Evolutionary conservation across 345 rosid genomes (phyloP), one percentile per base, ranked within the genome.

Genomic region (Eucalyptus sp.): DNA sequence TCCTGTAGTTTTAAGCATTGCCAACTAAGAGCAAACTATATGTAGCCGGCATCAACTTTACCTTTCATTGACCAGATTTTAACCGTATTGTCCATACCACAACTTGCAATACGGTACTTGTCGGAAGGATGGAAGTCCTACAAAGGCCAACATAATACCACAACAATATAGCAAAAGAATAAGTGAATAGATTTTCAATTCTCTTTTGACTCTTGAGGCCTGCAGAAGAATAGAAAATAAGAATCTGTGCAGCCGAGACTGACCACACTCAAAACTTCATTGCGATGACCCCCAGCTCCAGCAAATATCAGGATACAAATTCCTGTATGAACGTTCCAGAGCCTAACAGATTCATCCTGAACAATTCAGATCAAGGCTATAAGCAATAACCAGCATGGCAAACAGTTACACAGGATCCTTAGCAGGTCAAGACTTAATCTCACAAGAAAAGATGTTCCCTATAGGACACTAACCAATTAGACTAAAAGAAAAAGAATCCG

Each of bases 21-120:
- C 84, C 84, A 76, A 41, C 48, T 0, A 76, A 13, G 48, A 76
- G 48, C 29, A 76, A 22, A 76, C 48, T 76, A 11, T 41, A 76
- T 25, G 13, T 41, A 76, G 51, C 86, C 43, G 12, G 33, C 44
- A 51, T 22, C 29, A 50, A 43, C 90, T 90, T 52, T 87, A 97
- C 99, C 99, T 96, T 95, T 96, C 99, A 96, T 96, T 88, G 98
- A 96, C 99, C 99, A 97, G 89, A 97, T 96, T 90, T 96, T 97
- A 81, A 96, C 96, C 33, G 99, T 96, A 91, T 95, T 96, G 92
- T 96, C 98, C 99, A 97, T 96, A 87, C 99, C 99, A 93, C 99
- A 96, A 90, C 99, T 97, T 91, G 97, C 95, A 86, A 96, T 95
- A 20, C 97, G 95, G 90, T 93, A 92, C n/a, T 94, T 94, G 91